Evolutionary conservation across 371 early-diverging fungal species (phyloP), one percentile per base, ranked within the genome.

Genomic region (Mucor piriformis): DNA sequence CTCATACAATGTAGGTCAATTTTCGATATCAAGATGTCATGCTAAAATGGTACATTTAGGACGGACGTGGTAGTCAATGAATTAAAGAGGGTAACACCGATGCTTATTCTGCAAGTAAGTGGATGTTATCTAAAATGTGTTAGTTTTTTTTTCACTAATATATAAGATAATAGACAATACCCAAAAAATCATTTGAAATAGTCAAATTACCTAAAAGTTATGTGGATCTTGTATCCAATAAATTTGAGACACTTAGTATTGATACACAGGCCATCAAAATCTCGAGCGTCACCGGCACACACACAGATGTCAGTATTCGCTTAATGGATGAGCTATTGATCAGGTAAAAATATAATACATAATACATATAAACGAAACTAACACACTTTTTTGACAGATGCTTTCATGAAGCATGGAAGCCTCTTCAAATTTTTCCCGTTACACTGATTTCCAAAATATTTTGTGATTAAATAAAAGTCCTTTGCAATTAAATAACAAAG

Each of bases 61-160:
- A 24, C 46, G 21, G 24, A 24, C 16, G 24, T 12, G 13, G 23
- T 47, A 47, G 23, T 12, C 2, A 18, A 42, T 42, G 4, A 18
- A 18, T 18, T 42, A 18, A 42, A 18, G 18, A 42, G 18, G 10
- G 18, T 42, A 3, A 42, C 20, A 8, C 61, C 61, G 1, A 37
- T 61, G 61, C 50, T 61, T 40, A 61, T 61, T n/a, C 15, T 61
- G 3, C 61, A 61, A 33, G 61, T 54, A 54, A 32, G 34, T 21
- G 24, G 7, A 25, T 16, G 1, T 15, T 25, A 15, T 29, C 8
- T 29, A 29, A 29, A 29, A 6, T 29, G 29, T 37, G 37, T 12
- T 6, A 13, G n/a, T 37, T 54, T 24, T 40, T 33, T 33, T 29
- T 43, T 18, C 11, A 8, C 7, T 2, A 43, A 33, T 53, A 42